A percentile compares a stretch with the other conserved stretches of the same genome.
phyloP scores from a whole-genome alignment of 1,139 yeast genomes.

The Kluyveromyces marxianus region DNA sequence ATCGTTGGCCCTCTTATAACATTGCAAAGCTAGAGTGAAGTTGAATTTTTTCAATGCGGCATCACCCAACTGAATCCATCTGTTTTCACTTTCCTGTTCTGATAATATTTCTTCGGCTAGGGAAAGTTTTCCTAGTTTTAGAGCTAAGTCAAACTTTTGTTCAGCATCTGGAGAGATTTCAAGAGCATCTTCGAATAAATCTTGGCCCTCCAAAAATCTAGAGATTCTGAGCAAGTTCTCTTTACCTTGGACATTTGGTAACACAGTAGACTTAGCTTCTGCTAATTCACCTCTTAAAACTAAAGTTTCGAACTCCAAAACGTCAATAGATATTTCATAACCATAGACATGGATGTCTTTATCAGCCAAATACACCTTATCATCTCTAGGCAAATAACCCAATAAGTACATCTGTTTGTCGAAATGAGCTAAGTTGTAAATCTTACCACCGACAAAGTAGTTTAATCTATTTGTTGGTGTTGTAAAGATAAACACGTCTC shows the following conservation, averaged over 20 bases:
- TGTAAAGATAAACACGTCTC: conserved; percentile 92
- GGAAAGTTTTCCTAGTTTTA: conserved; percentile 57
- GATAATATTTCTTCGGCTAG: conserved; percentile 70
- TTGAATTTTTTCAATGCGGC: conserved; percentile 73
- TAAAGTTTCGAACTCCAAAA: conserved; percentile 89
- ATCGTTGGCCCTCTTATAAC: conserved; percentile 77
- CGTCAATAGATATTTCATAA: conserved; percentile 74
- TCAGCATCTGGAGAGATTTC: conserved; percentile 77
- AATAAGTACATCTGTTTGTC: conserved; percentile 81
- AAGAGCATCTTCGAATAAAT: conserved; percentile 73
- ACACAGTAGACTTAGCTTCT: conserved; percentile 55
- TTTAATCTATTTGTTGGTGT: conserved; percentile 80
- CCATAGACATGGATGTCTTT: conserved; percentile 80
- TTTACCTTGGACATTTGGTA: conserved; percentile 55
- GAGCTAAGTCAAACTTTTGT: conserved; percentile 77
- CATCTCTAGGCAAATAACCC: conserved; percentile 87
- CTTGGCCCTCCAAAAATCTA: conserved; percentile 90
- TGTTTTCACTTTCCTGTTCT: conserved; percentile 48
- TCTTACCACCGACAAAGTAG: conserved; percentile 91
- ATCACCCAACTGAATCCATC: conserved; percentile 93
- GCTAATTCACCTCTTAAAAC: conserved; percentile 91
- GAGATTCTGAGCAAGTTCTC: conserved; percentile 76
- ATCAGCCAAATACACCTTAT: conserved; percentile 82
- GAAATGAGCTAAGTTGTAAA: conserved; percentile 86
- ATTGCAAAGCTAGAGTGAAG: conserved; percentile 69